Conservation (phyloP, 352 stramenopile genomes). For the Phytophthora uliginosa region DNA sequence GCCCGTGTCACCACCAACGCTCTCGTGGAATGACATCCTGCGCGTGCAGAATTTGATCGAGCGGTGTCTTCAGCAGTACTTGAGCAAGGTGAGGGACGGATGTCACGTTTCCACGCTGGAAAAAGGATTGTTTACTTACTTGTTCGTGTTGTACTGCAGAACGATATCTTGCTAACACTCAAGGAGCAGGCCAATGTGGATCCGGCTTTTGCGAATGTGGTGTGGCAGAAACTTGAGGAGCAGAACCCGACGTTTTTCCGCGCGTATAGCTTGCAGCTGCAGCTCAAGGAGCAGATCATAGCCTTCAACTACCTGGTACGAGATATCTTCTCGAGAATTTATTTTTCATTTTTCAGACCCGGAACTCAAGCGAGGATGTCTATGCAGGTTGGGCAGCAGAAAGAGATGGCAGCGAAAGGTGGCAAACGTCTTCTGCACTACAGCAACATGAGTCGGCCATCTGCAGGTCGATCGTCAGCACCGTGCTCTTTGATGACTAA, state of each 20-base stretch:
- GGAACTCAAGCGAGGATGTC: background rate
- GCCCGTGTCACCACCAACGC: conserved; percentile 41
- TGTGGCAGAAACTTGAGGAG: conserved; percentile 94
- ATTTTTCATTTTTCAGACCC: background rate
- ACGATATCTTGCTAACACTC: conserved; percentile 70
- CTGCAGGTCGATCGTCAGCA: conserved; percentile 17
- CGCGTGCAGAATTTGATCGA: conserved; percentile 93
- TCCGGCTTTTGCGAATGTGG: conserved; percentile 83
- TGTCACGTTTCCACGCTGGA: background rate
- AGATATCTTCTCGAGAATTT: background rate
- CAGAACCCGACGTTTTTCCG: conserved; percentile 93
- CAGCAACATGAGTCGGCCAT: conserved; percentile 32
- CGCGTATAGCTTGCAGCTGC: conserved; percentile 85
- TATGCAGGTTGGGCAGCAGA: conserved; percentile 70
- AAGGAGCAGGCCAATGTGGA: conserved; percentile 87
- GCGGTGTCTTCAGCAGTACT: conserved; percentile 91
- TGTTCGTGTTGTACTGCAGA: conserved; percentile 29
- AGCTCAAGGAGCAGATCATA: conserved; percentile 92
- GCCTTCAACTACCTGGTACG: conserved; percentile 94
- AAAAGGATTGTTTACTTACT: background rate
- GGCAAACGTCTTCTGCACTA: conserved; percentile 46
- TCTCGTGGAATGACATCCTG: conserved; percentile 93
- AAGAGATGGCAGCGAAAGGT: conserved; percentile 70
- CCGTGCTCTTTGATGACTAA: conserved; percentile 27
- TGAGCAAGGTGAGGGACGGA: conserved; percentile 79